Conservation (phyloP, 1,284 basidiomycete species). For the Trichosporon asahii region DNA sequence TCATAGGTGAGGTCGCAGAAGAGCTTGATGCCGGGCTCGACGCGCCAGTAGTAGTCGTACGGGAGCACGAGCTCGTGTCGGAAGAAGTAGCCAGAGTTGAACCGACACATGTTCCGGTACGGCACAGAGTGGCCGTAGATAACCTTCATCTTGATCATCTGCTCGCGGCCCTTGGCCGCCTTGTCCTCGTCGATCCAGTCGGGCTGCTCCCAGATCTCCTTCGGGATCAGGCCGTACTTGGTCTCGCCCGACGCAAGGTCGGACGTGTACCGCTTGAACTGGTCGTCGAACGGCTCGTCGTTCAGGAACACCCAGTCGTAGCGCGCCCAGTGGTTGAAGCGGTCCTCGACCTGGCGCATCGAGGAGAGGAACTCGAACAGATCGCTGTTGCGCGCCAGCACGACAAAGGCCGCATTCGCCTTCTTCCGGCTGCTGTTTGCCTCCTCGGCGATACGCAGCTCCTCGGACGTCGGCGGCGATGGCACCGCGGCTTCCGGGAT, state of each 20-base stretch:
- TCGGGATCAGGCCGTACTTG: constrained; percentile 76
- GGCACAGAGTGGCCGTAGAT: constrained; percentile 76
- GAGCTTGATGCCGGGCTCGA: constrained; percentile 52
- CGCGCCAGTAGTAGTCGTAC: constrained; percentile 91
- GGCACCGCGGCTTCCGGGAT: not conserved
- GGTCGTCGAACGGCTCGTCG: constrained; percentile 68
- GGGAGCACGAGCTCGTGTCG: constrained; percentile 70
- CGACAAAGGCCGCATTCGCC: constrained; percentile 80
- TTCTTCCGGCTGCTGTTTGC: constrained; percentile 50
- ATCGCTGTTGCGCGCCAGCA: constrained; percentile 76
- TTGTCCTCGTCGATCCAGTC: constrained; percentile 70
- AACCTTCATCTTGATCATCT: constrained; percentile 71
- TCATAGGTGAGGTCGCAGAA: constrained; percentile 56
- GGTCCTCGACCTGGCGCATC: constrained; percentile 53
- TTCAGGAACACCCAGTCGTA: constrained; percentile 88
- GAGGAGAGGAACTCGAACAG: constrained; percentile 63
- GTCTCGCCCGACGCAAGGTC: constrained; percentile 65
- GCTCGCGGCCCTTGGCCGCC: constrained; percentile 62
- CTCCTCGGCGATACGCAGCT: constrained; percentile 30
- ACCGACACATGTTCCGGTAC: constrained; percentile 74
- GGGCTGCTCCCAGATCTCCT: constrained; percentile 79
- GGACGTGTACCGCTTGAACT: constrained; percentile 70
- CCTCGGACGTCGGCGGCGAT: constrained; percentile 26
- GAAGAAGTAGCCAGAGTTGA: constrained; percentile 86
- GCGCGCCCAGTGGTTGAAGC: constrained; percentile 73